Evolutionary conservation across 2,329 filamentous ascomycete genomes (phyloP).

Genomic region (Trichothecium roseum): DNA sequence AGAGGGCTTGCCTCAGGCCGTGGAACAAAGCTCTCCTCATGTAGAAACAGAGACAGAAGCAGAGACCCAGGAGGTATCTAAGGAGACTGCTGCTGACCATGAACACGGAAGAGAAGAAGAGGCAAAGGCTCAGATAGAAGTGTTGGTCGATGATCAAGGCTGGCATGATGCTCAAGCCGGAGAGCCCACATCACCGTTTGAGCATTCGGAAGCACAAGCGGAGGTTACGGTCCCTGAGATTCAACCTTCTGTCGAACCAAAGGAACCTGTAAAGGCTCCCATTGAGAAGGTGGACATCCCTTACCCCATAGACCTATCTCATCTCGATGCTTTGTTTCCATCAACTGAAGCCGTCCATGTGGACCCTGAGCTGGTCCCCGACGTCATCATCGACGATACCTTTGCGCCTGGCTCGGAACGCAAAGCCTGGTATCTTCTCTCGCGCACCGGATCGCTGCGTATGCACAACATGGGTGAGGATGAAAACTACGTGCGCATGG

Average conservation of each 20-base stretch:
- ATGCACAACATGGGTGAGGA: slow-evolving; percentile 47
- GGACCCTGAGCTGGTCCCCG: slow-evolving; percentile 27
- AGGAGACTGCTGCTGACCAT: too few species aligned
- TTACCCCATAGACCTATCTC: slow-evolving; percentile 21
- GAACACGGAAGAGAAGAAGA: too few species aligned
- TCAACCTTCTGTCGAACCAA: background rate
- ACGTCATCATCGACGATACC: slow-evolving; percentile 37
- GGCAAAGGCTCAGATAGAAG: background rate
- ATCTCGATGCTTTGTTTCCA: slow-evolving; percentile 22
- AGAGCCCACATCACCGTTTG: too few species aligned
- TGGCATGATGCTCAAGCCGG: too few species aligned
- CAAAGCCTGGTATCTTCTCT: slow-evolving; percentile 55
- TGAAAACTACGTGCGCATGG: slow-evolving; percentile 48
- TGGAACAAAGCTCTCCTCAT: background rate
- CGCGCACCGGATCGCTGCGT: slow-evolving; percentile 47
- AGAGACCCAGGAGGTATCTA: background rate
- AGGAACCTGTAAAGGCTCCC: background rate
- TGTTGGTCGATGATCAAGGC: background rate
- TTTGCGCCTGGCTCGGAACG: slow-evolving; percentile 47
- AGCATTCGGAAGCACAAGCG: too few species aligned
- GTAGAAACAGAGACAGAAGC: background rate
- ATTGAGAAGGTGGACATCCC: slow-evolving; percentile 2
- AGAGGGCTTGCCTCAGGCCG: background rate
- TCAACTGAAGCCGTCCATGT: slow-evolving; percentile 11
- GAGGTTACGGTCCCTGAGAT: background rate